Base-by-base conservation (phyloP, 179 eudicot genomes). In the Kewa caespitosa region DNA sequence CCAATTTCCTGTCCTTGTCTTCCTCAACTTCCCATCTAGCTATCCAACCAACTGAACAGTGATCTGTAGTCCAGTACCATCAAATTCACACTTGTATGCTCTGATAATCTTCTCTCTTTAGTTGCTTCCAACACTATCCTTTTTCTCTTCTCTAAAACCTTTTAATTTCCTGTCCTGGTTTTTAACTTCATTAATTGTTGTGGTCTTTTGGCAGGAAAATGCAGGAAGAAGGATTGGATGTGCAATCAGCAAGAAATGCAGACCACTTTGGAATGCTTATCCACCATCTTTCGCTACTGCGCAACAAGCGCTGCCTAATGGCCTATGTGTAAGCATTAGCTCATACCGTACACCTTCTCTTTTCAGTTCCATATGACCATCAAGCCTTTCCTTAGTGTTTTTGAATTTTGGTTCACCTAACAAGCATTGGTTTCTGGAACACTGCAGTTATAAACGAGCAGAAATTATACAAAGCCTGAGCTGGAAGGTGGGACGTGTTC, bases 251-350 rank as follows among this genome's bases (percentile, higher is more conserved):
- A 70, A 85, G 85, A 84, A 92, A 85, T 60, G 85, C 90, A 31
- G 92, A 93, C 77, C 95, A 93, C 84, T 87, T 79, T 82, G 98
- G 97, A 73, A 90, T 89, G 86, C 97, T 94, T 69, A 86, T 89
- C 79, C 97, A 91, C 76, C 97, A 92, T 82, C 94, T 90, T 77
- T 88, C 97, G 48, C 77, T 94, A 70, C 84, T 92, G 42, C 94
- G 97, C 76, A 90, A 94, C 84, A 94, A 94, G 84, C 98, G 97
- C 55, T 94, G 98, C 82, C 87, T 94, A 48, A 86, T 89, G 97
- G 90, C 97, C 41, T 94, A 94, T 77, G 87, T 84, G 97, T 92
- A 86, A 88, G 83, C 72, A 76, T 55, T 64, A 8, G 8, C 70
- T 82, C 39, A 39, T 28, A 38, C 31, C 39, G 34, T 28, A 38